Evolutionary conservation across 129 eudicot species (phyloP).

Genomic region (Helichrysum umbraculigerum): DNA sequence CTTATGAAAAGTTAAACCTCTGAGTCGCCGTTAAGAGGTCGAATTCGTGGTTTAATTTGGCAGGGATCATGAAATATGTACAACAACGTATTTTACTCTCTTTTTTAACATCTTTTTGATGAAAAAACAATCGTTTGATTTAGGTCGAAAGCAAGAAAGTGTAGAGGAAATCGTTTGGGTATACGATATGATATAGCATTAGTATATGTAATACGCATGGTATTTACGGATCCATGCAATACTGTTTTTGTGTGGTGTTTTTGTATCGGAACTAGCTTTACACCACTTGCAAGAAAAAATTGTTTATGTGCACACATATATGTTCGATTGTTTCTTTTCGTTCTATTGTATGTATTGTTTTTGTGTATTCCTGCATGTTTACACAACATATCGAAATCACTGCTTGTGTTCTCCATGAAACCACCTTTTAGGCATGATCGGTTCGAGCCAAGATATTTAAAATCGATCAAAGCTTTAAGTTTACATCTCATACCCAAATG

Average conservation of each 20-base stretch:
- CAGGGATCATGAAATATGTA: neutral
- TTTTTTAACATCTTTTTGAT: neutral
- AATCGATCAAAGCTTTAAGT: too few species aligned
- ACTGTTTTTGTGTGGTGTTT: conserved; percentile 3
- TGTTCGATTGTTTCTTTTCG: neutral
- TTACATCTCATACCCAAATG: too few species aligned
- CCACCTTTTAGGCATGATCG: neutral
- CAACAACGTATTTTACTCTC: neutral
- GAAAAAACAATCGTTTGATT: conserved; percentile 8
- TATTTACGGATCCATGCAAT: conserved; percentile 7
- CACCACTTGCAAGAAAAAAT: neutral
- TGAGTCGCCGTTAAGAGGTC: neutral
- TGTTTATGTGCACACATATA: neutral
- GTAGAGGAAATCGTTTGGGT: conserved; percentile 13
- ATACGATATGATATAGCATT: conserved; percentile 9
- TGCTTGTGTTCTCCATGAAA: neutral
- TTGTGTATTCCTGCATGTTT: neutral
- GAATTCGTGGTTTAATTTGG: neutral
- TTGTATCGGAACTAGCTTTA: neutral
- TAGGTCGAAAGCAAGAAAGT: neutral
- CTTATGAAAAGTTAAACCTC: neutral
- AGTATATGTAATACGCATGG: conserved; percentile 20
- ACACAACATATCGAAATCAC: neutral
- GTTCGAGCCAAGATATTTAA: too few species aligned
- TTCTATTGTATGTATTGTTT: neutral